Percentiles rank a stretch among this genome's conserved stretches.
These are phyloP conservation scores for Haemoproteus tartakovskyi DNA, from an alignment of 169 alveolate species.

Conservation along the genomic window DNA sequence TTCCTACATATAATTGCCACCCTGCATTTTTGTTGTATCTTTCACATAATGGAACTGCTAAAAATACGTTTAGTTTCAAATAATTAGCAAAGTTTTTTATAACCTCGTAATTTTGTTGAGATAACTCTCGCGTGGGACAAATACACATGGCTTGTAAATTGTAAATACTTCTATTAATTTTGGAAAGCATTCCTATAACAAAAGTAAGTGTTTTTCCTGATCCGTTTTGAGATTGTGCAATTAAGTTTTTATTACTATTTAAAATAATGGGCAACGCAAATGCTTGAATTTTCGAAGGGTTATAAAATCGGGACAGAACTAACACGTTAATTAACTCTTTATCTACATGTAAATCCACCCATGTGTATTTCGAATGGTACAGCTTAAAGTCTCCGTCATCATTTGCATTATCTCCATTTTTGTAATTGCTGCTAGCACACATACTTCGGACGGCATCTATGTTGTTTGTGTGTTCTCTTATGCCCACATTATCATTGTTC, in stretches of 20 bases:
- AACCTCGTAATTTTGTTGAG: conserved; percentile 91
- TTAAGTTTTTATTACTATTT: conserved; percentile 72
- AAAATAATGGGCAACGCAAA: conserved; percentile 80
- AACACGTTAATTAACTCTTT: conserved; percentile 69
- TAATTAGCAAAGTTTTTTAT: conserved; percentile 87
- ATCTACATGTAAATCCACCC: conserved; percentile 72
- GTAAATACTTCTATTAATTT: conserved; percentile 80
- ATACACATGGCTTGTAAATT: conserved; percentile 85
- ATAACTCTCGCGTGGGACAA: conserved; percentile 97
- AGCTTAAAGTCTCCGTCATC: conserved; percentile 33
- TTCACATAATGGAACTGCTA: conserved; percentile 86
- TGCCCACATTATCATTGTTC: not conserved
- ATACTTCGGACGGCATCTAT: not conserved
- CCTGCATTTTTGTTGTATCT: conserved; percentile 76
- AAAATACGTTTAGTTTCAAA: conserved; percentile 81
- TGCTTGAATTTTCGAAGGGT: conserved; percentile 83
- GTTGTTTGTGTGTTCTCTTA: no score
- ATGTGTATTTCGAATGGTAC: conserved; percentile 69
- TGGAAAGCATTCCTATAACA: conserved; percentile 89
- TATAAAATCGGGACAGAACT: conserved; percentile 65
- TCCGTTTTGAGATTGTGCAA: conserved; percentile 97
- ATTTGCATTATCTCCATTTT: not conserved
- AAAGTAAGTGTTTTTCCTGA: conserved; percentile 98
- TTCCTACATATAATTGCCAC: conserved; percentile 93
- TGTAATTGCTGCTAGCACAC: not conserved